phyloP scores from a whole-genome alignment of 805 yeast species.

The Teunomyces pallodes region DNA sequence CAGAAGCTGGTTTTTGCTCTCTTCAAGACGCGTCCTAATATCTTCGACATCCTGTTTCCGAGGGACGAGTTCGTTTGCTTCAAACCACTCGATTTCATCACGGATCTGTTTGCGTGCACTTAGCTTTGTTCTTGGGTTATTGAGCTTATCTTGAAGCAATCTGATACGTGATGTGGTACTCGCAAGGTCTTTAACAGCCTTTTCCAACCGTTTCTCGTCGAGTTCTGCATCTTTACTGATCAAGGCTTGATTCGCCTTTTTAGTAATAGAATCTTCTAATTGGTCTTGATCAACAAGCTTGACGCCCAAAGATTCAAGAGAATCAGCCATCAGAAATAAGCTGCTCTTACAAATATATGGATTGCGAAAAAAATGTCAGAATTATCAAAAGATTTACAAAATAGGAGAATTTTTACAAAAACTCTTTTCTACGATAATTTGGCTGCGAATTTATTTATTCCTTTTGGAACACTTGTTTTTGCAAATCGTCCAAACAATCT shows the following conservation, averaged over 20 bases:
- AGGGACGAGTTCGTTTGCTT: slow-evolving; percentile 49
- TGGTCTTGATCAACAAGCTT: slow-evolving; percentile 74
- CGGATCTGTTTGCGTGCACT: slow-evolving; percentile 57
- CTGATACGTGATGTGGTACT: slow-evolving; percentile 44
- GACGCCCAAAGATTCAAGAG: slow-evolving; percentile 27
- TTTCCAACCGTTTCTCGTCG: slow-evolving; percentile 73
- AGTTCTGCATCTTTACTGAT: slow-evolving; percentile 63
- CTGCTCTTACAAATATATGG: not conserved
- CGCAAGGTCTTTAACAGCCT: slow-evolving; percentile 50
- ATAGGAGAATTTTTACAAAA: not conserved
- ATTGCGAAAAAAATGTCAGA: not conserved
- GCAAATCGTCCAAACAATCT: slow-evolving; percentile 26
- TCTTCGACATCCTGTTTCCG: slow-evolving; percentile 63
- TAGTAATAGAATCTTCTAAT: slow-evolving; percentile 71
- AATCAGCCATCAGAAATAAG: not conserved
- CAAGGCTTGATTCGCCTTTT: slow-evolving; percentile 63
- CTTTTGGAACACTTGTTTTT: slow-evolving; percentile 12
- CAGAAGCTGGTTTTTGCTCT: slow-evolving; percentile 37
- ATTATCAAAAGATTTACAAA: not conserved
- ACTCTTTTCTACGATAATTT: not conserved
- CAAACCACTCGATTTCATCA: slow-evolving; percentile 53
- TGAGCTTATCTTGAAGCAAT: slow-evolving; percentile 47
- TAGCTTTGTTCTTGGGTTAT: slow-evolving; percentile 56
- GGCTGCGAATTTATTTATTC: not conserved
- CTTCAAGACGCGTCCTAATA: slow-evolving; percentile 34